These are phyloP conservation scores for Arachnopeziza araneosa DNA, from an alignment of 2,329 filamentous ascomycete species.

Conservation along the genomic window DNA sequence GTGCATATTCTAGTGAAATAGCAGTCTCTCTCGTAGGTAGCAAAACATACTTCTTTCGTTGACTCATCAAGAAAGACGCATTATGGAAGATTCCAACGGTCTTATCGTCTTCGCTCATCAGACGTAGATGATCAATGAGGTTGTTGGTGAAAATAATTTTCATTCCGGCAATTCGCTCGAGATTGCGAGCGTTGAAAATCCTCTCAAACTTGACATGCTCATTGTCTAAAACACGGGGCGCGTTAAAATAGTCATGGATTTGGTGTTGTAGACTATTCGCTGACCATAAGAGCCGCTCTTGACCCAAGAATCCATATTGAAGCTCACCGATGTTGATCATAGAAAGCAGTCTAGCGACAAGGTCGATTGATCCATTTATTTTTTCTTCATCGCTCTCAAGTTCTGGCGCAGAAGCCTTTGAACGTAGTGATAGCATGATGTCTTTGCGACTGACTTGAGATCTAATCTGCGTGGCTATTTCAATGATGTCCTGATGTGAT, in stretches of 20 bases:
- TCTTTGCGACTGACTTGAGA: background rate
- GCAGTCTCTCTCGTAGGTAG: background rate
- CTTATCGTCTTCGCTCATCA: conserved; percentile 34
- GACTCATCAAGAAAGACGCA: conserved; percentile 32
- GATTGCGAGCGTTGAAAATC: too few relatives aligned
- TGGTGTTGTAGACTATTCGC: too few relatives aligned
- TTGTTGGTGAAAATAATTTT: conserved; percentile 30
- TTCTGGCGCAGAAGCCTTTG: background rate
- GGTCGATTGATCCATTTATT: conserved; percentile 2
- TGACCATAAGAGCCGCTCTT: too few relatives aligned
- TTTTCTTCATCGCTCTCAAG: background rate
- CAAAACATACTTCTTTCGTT: conserved; percentile 13
- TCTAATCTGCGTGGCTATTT: conserved; percentile 1
- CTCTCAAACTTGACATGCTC: too few relatives aligned
- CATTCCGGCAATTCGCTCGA: too few relatives aligned
- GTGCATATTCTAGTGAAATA: background rate
- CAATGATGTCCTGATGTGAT: conserved; percentile 4
- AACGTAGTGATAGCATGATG: background rate
- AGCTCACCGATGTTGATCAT: conserved; percentile 10
- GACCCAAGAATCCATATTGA: background rate
- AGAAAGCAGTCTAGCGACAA: conserved; percentile 3
- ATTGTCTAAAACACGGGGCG: too few relatives aligned
- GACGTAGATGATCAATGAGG: conserved; percentile 36
- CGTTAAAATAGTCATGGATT: too few relatives aligned
- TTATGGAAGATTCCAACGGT: conserved; percentile 38